These are phyloP conservation scores for Gnaphalium uliginosum DNA, from an alignment of 129 eudicot species.

Conservation along the genomic window DNA sequence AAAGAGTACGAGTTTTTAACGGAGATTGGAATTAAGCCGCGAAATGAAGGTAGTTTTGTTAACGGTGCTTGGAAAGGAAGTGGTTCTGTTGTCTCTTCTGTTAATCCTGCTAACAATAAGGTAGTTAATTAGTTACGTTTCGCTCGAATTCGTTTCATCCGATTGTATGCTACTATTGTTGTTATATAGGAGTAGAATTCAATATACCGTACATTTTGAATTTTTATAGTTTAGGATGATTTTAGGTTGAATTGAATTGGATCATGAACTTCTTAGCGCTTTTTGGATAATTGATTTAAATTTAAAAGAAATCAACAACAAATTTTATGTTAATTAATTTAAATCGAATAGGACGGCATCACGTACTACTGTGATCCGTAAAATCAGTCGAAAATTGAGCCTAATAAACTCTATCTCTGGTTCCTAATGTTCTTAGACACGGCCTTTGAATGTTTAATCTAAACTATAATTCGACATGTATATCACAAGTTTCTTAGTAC, in stretches of 20 bases:
- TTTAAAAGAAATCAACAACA: too few relatives aligned
- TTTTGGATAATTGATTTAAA: neutral
- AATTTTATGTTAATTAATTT: neutral
- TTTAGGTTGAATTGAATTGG: neutral
- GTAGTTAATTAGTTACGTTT: constrained; percentile 25
- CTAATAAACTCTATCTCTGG: neutral
- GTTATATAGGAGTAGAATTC: too few relatives aligned
- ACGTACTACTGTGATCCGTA: neutral
- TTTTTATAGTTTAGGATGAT: neutral
- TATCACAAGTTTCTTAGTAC: neutral
- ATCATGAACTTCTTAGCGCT: neutral
- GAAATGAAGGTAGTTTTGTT: constrained; percentile 67
- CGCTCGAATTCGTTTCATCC: neutral
- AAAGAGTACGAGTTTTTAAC: constrained; percentile 77
- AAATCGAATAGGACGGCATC: neutral
- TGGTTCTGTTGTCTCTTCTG: constrained; percentile 64
- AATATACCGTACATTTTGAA: too few relatives aligned
- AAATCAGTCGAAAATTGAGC: neutral
- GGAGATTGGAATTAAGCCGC: constrained; percentile 66
- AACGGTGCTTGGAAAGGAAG: constrained; percentile 83
- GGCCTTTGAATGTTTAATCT: neutral
- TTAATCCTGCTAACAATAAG: constrained; percentile 86
- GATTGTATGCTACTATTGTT: neutral
- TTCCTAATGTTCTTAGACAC: neutral
- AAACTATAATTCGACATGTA: neutral